Base-by-base conservation (phyloP, 495 filamentous ascomycete species). In the Margaritispora aquatica region DNA sequence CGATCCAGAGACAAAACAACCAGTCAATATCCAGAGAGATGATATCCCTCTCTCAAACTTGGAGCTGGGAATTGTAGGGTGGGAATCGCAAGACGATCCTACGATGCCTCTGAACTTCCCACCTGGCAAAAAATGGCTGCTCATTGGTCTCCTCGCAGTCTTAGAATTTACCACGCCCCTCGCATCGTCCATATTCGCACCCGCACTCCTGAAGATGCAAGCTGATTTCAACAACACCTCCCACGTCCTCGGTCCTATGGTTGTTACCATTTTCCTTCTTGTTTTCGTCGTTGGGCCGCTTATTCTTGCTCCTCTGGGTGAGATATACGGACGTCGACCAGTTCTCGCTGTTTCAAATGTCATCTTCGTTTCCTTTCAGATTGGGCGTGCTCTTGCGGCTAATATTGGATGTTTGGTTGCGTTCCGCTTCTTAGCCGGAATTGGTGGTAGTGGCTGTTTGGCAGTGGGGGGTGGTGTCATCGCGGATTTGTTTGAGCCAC, bases 391-490 rank as follows among this genome's bases (percentile, higher is more conserved):
- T 48, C 80, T 84, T 2, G 81, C 82, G 13, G 69, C 85, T 0
- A 89, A 88, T 62, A 78, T 84, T 48, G 70, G 79, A 63, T 82
- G 85, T 1, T 73, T 93, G 1, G 74, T 91, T 54, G 81, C 91
- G 61, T 78, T 90, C 24, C 86, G 89, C 24, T 90, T 92, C 77
- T 85, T 91, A 54, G 87, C 85, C 26, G 87, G 89, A 54, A 77
- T 87, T 21, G 89, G 90, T 68, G 89, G 89, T 31, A 84, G 84
- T 1, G 88, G 85, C 5, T 34, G 29, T 13, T 13, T 34, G 29
- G 29, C 87, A 22, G 90, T 89, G 68, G 77, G 84, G 20, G 86
- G 86, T 57, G 87, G 86, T 68, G 83, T 89, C 31, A 88, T 90
- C 63, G 85, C 87, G 27, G 86, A 92, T 62, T 85, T 90, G 80